Conservation (phyloP, 768 basidiomycete species). For the Hemileccinum rubropunctum region DNA sequence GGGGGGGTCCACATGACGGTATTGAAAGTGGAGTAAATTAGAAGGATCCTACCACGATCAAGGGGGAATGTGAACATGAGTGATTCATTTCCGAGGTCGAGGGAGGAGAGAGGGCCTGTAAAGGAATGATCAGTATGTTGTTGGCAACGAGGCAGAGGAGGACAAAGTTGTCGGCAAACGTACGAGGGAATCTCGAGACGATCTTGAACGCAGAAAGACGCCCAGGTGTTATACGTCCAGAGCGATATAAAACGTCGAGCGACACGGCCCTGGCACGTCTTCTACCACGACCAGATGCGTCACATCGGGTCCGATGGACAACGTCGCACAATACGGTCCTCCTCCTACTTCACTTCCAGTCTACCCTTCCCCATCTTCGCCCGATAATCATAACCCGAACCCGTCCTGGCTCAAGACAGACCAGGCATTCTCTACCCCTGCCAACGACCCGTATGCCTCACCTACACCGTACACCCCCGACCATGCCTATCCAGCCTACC, state of each 20-base stretch:
- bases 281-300: constrained; percentile 35
- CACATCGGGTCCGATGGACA: constrained; percentile 36
- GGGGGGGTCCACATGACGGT: constrained; percentile 18
- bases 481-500: constrained; percentile 28
- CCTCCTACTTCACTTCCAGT: constrained; percentile 27
- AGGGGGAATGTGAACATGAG: constrained; percentile 29
- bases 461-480: constrained; percentile 23
- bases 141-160: constrained; percentile 19
- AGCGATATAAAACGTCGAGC: constrained; percentile 30
- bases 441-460: constrained; percentile 36
- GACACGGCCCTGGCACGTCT: constrained; percentile 31
- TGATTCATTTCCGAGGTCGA: constrained; percentile 35
- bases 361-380: constrained; percentile 28
- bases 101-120: constrained; percentile 18
- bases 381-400: constrained; percentile 27
- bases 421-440: constrained; percentile 36
- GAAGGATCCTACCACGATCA: constrained; percentile 29
- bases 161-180: constrained; percentile 19
- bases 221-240: too few species aligned
- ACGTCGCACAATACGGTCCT: constrained; percentile 32
- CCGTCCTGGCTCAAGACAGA: constrained; percentile 32
- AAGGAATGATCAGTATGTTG: constrained; percentile 19
- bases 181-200: neutral
- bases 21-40: constrained; percentile 27
- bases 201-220: too few species aligned